Evolutionary conservation across 2,329 filamentous ascomycete species (phyloP).

Genomic region (Arthrobotrys entomopaga): DNA sequence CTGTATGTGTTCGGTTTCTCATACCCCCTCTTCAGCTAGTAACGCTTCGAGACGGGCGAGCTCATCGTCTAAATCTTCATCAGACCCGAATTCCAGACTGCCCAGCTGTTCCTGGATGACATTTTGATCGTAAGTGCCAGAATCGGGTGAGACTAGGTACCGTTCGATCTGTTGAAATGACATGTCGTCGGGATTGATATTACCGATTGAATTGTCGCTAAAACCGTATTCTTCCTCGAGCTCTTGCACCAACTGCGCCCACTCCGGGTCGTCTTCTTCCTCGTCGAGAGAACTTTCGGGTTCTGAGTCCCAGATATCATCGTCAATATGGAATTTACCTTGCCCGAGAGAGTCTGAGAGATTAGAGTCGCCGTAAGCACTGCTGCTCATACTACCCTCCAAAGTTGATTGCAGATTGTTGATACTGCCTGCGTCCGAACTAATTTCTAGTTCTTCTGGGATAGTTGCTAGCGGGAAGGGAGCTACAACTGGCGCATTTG

Average conservation of each 20-base stretch:
- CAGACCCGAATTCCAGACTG: slow-evolving; percentile 9
- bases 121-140: slow-evolving; percentile 20
- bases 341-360: neutral
- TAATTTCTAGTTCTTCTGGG: slow-evolving; percentile 2
- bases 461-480: slow-evolving; percentile 7
- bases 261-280: slow-evolving; percentile 26
- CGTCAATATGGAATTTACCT: neutral
- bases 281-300: neutral
- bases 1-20: neutral
- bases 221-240: slow-evolving; percentile 16
- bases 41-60: slow-evolving; percentile 17
- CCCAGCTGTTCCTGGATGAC: slow-evolving; percentile 15
- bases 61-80: slow-evolving; percentile 13
- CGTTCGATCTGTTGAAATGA: slow-evolving; percentile 16
- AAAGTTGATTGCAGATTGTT: neutral
- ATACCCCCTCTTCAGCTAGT: slow-evolving; percentile 6
- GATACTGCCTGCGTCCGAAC: neutral
- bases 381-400: slow-evolving; percentile 18
- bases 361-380: slow-evolving; percentile 3
- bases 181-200: slow-evolving; percentile 16
- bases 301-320: neutral
- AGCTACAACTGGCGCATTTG: neutral
- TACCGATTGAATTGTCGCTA: neutral
- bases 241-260: slow-evolving; percentile 12
- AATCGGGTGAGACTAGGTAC: slow-evolving; percentile 16